Conservation (phyloP, 176 grass and related monocot genomes). For the Cenchrus purpureus region DNA sequence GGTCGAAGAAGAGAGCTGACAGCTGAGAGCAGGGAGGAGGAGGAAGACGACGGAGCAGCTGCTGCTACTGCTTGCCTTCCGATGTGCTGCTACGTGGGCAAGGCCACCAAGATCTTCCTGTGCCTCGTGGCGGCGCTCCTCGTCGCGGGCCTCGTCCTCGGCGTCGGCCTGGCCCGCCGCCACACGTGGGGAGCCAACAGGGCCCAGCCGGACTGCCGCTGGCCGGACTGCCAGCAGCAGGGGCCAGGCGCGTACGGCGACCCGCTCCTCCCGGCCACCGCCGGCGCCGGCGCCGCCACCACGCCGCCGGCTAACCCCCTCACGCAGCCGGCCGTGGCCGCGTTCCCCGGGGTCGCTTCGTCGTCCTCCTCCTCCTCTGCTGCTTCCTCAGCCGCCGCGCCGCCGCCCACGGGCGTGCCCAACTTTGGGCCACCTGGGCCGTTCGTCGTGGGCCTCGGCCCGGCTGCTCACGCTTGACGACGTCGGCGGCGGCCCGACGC, state of each 20-base stretch:
- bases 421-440: conserved; percentile 51
- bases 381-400: neutral
- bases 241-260: conserved; percentile 36
- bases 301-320: conserved; percentile 42
- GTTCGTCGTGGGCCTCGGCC: conserved; percentile 27
- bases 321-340: conserved; percentile 32
- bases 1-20: neutral
- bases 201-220: conserved; percentile 54
- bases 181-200: conserved; percentile 56
- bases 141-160: conserved; percentile 63
- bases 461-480: conserved; percentile 43
- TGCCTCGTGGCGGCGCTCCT: conserved; percentile 52
- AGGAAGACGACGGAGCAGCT: too few relatives aligned
- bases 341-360: neutral
- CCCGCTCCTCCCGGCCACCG: conserved; percentile 61
- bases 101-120: conserved; percentile 96
- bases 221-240: conserved; percentile 52
- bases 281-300: conserved; percentile 10
- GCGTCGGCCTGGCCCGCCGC: conserved; percentile 57
- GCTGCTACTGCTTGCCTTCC: neutral
- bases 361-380: neutral
- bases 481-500: too few relatives aligned
- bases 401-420: conserved; percentile 32
- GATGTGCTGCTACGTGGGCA: conserved; percentile 87
- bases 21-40: neutral